phyloP scores from a whole-genome alignment of 2,329 filamentous ascomycete genomes.

The Penicillium palitans region DNA sequence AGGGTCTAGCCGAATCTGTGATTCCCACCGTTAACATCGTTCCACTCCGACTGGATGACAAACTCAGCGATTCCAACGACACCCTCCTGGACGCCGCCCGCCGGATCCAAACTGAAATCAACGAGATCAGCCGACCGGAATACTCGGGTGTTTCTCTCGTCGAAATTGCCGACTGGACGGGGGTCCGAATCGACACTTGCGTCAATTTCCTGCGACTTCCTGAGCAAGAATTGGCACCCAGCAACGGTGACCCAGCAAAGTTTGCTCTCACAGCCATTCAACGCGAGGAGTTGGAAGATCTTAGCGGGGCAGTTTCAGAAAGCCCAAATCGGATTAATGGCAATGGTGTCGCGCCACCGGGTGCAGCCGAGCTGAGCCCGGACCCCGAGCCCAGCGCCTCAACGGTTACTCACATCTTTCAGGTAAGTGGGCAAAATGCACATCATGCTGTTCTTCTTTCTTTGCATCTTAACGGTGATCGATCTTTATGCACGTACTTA shows the following conservation, averaged over 20 bases:
- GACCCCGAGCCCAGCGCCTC: conserved; percentile 3
- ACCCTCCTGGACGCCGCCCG: conserved; percentile 55
- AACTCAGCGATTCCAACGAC: conserved; percentile 21
- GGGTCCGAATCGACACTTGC: conserved; percentile 67
- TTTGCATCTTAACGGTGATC: not conserved
- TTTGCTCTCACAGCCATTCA: conserved; percentile 14
- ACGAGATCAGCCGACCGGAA: conserved; percentile 56
- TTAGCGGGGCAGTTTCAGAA: not conserved
- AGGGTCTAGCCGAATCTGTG: conserved; percentile 51
- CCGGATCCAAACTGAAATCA: conserved; percentile 67
- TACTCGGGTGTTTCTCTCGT: conserved; percentile 64
- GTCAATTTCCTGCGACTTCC: conserved; percentile 75
- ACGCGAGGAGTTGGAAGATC: conserved; percentile 13
- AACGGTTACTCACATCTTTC: conserved; percentile 16
- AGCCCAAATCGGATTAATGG: conserved; percentile 11
- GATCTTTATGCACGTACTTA: conserved; percentile 20
- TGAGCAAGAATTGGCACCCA: conserved; percentile 24
- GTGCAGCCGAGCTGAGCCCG: conserved; percentile 5
- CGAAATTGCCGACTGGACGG: conserved; percentile 75
- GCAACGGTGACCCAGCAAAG: not conserved
- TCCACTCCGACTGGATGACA: conserved; percentile 61
- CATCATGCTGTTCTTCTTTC: not conserved
- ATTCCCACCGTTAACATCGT: conserved; percentile 79
- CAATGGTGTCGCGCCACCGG: conserved; percentile 11
- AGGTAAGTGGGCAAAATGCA: conserved; percentile 20